These are phyloP conservation scores for Leccinum rimulosum DNA, from an alignment of 768 basidiomycete species.

Conservation along the genomic window DNA sequence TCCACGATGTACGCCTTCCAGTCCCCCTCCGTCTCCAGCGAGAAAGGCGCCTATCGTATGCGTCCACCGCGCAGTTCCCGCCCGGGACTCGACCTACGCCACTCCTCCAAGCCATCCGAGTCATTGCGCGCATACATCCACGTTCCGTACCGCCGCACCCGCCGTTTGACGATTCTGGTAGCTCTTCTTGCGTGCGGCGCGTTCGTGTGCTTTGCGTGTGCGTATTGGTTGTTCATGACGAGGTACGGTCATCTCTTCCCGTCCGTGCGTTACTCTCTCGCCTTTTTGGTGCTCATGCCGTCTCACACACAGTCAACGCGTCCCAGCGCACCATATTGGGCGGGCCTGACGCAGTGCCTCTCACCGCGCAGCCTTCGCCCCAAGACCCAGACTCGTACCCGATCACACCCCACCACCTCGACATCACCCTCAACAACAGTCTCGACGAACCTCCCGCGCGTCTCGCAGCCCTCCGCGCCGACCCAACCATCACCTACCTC, in stretches of 20 bases:
- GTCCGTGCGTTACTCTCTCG: slow-evolving; percentile 15
- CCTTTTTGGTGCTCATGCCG: slow-evolving; percentile 16
- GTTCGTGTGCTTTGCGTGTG: slow-evolving; percentile 52
- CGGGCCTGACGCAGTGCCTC: background rate
- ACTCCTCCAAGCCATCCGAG: slow-evolving; percentile 8
- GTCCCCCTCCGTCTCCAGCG: slow-evolving; percentile 65
- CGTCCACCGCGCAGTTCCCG: slow-evolving; percentile 39
- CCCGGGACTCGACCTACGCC: slow-evolving; percentile 19
- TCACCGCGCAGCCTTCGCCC: background rate
- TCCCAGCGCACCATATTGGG: slow-evolving; percentile 12
- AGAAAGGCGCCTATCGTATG: slow-evolving; percentile 66
- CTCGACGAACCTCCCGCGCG: slow-evolving; percentile 24
- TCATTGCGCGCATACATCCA: slow-evolving; percentile 2
- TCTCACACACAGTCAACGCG: slow-evolving; percentile 15
- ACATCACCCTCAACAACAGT: slow-evolving; percentile 28
- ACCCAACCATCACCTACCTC: slow-evolving; percentile 47
- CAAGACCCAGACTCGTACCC: background rate
- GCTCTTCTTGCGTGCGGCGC: slow-evolving; percentile 46
- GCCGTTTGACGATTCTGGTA: slow-evolving; percentile 42
- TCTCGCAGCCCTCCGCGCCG: slow-evolving; percentile 8
- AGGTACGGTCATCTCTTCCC: slow-evolving; percentile 46
- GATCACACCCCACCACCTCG: background rate
- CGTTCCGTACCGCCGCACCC: slow-evolving; percentile 28
- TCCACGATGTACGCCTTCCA: slow-evolving; percentile 24
- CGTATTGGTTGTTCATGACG: slow-evolving; percentile 63